Base-by-base conservation (phyloP, 2,329 filamentous ascomycete species). In the Phialophora verrucosa region DNA sequence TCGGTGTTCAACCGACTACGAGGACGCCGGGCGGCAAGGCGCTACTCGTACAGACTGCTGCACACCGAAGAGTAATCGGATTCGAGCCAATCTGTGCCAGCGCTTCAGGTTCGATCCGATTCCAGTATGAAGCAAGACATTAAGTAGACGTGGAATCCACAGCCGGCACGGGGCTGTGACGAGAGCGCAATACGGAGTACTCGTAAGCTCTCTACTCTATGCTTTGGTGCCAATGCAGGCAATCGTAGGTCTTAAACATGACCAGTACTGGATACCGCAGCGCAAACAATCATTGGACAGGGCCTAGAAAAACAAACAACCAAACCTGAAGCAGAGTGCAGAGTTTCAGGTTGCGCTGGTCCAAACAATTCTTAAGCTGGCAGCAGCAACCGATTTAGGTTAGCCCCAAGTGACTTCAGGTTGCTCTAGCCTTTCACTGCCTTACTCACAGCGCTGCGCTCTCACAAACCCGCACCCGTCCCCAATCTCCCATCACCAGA, bases 401-500 rank as follows among this genome's bases (percentile, higher is more conserved):
- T 61, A 61, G 59, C 23, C 49, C 14, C 25, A 47, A 32, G 59
- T 25, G 58, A 51, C 58, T 51, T 55, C 53, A 60, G 58, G 49
- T 29, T 51, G 49, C 49, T 51, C 20, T 23, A 51, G 49, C 53
- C 32, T 42, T 47, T 35, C 42, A 54, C 27, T 55, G 29, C 54
- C 44, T 62, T 58, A 59, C 63, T 58, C 53, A 61, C 55, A 60
- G 23, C 38, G 50, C 51, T 51, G 49, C 49, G 49, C 49, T 44
- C 44, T 57, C 58, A 62, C 20, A 61, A 31, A 55, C 29, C 53
- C 25, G 51, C 59, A 67, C 56, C 57, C 31, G 53, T 56, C 25
- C 65, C 59, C 65, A 60, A 44, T 63, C 54, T 67, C 59, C 65
- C 65, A 65, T 65, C 65, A 69, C 60, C 67, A 64, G 64, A 64